Percentiles rank a stretch among this genome's conserved stretches.
Conservation (phyloP, 2,329 filamentous ascomycete species). For the Teratosphaeria pseudoeucalypti region DNA sequence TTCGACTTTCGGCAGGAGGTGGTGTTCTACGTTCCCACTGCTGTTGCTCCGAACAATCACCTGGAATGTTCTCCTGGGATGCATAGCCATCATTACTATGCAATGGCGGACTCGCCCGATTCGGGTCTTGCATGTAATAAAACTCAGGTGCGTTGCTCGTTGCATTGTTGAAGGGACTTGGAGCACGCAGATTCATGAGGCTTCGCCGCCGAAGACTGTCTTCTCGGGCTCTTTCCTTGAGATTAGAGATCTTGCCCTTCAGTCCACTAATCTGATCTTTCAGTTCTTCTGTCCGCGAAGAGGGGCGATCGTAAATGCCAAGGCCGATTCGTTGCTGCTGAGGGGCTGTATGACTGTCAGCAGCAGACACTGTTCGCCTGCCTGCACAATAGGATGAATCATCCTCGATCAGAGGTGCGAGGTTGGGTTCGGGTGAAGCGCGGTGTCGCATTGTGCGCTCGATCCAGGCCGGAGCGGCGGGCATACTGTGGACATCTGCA, state of each 20-base stretch:
- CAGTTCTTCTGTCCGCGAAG: constrained; percentile 62
- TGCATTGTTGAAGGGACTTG: constrained; percentile 69
- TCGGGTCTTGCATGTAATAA: constrained; percentile 15
- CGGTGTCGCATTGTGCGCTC: constrained; percentile 22
- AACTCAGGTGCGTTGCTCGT: constrained; percentile 17
- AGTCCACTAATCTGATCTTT: constrained; percentile 79
- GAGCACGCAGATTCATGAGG: constrained; percentile 57
- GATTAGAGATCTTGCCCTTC: constrained; percentile 70
- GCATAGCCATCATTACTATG: constrained; percentile 14
- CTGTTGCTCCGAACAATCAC: neutral
- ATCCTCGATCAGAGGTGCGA: constrained; percentile 35
- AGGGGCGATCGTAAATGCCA: constrained; percentile 48
- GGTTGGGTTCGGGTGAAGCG: constrained; percentile 28
- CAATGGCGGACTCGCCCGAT: constrained; percentile 9
- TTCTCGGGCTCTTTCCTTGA: constrained; percentile 68
- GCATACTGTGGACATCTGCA: neutral
- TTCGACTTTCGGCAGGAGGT: constrained; percentile 11
- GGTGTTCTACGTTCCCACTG: constrained; percentile 5
- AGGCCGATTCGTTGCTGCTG: constrained; percentile 5
- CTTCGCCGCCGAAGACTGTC: constrained; percentile 71
- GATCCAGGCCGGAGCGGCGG: neutral
- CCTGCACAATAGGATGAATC: constrained; percentile 12
- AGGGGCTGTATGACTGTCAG: neutral
- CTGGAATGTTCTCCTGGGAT: constrained; percentile 7
- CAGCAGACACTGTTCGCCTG: neutral